Conservation (phyloP, 176 grass and related monocot species). For the Carex scoparia region DNA sequence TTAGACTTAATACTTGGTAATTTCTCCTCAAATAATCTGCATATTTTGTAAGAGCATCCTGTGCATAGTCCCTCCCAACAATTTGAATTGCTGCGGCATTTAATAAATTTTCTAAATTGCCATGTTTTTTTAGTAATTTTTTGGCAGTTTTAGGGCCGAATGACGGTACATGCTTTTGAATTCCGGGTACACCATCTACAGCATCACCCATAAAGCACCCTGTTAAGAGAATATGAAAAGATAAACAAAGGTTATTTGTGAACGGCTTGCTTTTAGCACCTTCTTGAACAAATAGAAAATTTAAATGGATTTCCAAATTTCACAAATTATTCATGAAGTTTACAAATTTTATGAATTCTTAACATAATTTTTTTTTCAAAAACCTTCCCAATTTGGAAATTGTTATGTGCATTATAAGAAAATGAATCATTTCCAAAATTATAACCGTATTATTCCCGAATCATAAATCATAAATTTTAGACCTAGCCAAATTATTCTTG, state of each 20-base stretch:
- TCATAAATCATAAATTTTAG: no score
- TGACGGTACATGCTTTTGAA: constrained; percentile 70
- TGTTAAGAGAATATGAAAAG: constrained; percentile 6
- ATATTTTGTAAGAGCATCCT: constrained; percentile 74
- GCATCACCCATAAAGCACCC: constrained; percentile 93
- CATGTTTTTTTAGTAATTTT: constrained; percentile 86
- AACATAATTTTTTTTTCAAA: no score
- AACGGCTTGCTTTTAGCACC: background rate
- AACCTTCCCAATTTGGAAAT: no score
- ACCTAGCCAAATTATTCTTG: no score
- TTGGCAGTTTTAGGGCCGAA: constrained; percentile 85
- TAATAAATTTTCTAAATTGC: constrained; percentile 80
- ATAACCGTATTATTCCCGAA: no score
- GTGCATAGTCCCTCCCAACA: constrained; percentile 83
- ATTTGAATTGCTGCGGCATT: constrained; percentile 60
- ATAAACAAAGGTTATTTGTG: constrained; percentile 1
- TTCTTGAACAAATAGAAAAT: background rate
- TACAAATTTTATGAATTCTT: background rate
- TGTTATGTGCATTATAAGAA: no score
- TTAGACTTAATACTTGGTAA: constrained; percentile 79
- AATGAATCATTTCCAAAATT: no score
- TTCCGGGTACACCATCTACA: constrained; percentile 89
- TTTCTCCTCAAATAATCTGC: constrained; percentile 86
- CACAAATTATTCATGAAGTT: background rate
- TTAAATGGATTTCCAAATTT: background rate